Evolutionary conservation across 2,329 filamentous ascomycete genomes (phyloP).

Genomic region (Colletotrichum cordylinicola): DNA sequence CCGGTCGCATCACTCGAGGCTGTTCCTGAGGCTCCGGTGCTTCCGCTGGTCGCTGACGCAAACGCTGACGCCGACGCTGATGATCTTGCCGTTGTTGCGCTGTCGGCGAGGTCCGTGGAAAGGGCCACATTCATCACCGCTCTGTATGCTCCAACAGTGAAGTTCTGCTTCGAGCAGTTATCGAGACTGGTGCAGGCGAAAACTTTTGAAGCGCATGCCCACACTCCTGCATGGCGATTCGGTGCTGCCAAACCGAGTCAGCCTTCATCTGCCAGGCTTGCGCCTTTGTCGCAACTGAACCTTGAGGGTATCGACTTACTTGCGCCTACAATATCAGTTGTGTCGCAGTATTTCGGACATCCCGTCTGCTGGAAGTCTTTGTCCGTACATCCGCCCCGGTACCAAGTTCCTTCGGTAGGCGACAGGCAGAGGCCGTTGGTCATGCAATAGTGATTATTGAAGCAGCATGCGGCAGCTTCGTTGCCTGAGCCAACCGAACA

Average conservation of each 20-base stretch:
- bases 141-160: neutral
- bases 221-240: neutral
- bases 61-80: neutral
- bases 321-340: neutral
- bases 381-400: slow-evolving; percentile 15
- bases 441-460: slow-evolving; percentile 12
- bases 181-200: neutral
- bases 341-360: slow-evolving; percentile 15
- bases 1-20: neutral
- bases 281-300: neutral
- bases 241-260: neutral
- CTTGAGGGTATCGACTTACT: neutral
- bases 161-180: slow-evolving; percentile 7
- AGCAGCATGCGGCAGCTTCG: slow-evolving; percentile 13
- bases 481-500: neutral
- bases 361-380: neutral
- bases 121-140: slow-evolving; percentile 12
- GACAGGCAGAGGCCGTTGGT: slow-evolving; percentile 20
- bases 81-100: neutral
- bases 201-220: neutral
- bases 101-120: neutral
- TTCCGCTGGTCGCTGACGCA: neutral
- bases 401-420: slow-evolving; percentile 9
- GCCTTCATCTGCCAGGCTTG: neutral
- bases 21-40: neutral